Percentiles rank a stretch among this genome's conserved stretches.
These are phyloP conservation scores for Cercospora sesami DNA, from an alignment of 2,329 filamentous ascomycete species.

Conservation along the genomic window DNA sequence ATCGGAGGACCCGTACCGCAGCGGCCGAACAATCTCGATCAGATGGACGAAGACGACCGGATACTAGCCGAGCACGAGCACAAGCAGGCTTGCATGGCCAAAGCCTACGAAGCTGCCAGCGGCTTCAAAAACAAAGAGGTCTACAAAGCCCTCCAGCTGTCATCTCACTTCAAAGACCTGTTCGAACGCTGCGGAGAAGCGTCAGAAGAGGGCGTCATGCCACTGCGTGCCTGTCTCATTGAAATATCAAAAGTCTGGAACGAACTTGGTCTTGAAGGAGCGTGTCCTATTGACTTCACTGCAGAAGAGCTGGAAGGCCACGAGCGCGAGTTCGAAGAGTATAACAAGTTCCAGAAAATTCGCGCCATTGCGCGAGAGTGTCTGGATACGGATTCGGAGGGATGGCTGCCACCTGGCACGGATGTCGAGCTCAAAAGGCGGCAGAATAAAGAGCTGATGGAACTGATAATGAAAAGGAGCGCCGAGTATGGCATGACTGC, in stretches of 20 bases:
- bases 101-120: conserved; percentile 16
- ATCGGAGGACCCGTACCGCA: conserved; percentile 7
- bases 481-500: not conserved
- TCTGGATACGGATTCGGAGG: conserved; percentile 15
- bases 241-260: conserved; percentile 12
- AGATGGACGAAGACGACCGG: conserved; percentile 15
- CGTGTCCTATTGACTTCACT: conserved; percentile 9
- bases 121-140: conserved; percentile 16
- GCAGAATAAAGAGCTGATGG: not conserved
- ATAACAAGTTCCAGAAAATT: not conserved
- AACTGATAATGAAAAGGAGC: not conserved
- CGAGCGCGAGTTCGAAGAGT: conserved; percentile 14
- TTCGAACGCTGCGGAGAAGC: conserved; percentile 15
- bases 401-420: conserved; percentile 12
- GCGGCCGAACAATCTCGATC: not conserved
- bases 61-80: conserved; percentile 9
- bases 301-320: conserved; percentile 4
- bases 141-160: conserved; percentile 7
- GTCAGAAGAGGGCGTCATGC: conserved; percentile 14
- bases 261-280: not conserved
- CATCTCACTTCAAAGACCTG: conserved; percentile 11
- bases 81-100: conserved; percentile 13
- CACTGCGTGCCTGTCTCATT: conserved; percentile 15
- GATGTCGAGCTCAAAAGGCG: not conserved
- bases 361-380: conserved; percentile 8